Percentiles rank a stretch among this genome's conserved stretches.
These are phyloP conservation scores for Colletotrichum simmondsii DNA, from an alignment of 2,329 filamentous ascomycete species.

Conservation along the genomic window DNA sequence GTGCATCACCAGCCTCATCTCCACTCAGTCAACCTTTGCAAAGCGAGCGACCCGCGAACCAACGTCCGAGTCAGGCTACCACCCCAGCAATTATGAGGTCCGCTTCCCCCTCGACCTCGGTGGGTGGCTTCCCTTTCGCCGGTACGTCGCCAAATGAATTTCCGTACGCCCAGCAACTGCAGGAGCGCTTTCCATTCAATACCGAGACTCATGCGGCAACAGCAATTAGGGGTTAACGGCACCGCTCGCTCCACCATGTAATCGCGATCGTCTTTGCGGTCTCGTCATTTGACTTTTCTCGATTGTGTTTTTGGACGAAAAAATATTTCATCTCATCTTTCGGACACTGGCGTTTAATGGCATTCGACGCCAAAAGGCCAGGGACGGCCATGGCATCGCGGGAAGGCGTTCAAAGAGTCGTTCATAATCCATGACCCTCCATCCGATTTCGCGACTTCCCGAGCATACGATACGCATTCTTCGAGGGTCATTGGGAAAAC, in stretches of 20 bases:
- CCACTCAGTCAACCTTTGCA: slow-evolving; percentile 41
- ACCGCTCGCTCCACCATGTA: not conserved
- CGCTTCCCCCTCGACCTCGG: slow-evolving; percentile 57
- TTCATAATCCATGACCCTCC: slow-evolving; percentile 1
- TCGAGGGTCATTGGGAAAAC: slow-evolving; percentile 16
- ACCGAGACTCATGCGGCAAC: slow-evolving; percentile 60
- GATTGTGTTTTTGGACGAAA: slow-evolving; percentile 26
- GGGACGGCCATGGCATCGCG: slow-evolving; percentile 23
- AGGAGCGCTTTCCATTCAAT: slow-evolving; percentile 60
- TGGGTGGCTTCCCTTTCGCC: slow-evolving; percentile 56
- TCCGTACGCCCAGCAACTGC: slow-evolving; percentile 52
- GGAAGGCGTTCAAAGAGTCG: slow-evolving; percentile 29
- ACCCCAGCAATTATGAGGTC: slow-evolving; percentile 49
- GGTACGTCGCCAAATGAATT: slow-evolving; percentile 57
- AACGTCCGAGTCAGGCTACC: slow-evolving; percentile 42
- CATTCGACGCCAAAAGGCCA: slow-evolving; percentile 18
- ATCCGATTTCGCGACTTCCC: slow-evolving; percentile 23
- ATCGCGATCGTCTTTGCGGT: not conserved
- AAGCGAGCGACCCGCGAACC: slow-evolving; percentile 43
- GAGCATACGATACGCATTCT: slow-evolving; percentile 26
- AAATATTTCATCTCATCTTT: slow-evolving; percentile 3
- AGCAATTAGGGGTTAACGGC: slow-evolving; percentile 55
- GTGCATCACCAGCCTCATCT: slow-evolving; percentile 47
- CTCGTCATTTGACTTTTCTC: slow-evolving; percentile 32
- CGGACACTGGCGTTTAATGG: slow-evolving; percentile 26